phyloP scores from a whole-genome alignment of 2,329 filamentous ascomycete species.

The Lecanoromycetidae sp. region DNA sequence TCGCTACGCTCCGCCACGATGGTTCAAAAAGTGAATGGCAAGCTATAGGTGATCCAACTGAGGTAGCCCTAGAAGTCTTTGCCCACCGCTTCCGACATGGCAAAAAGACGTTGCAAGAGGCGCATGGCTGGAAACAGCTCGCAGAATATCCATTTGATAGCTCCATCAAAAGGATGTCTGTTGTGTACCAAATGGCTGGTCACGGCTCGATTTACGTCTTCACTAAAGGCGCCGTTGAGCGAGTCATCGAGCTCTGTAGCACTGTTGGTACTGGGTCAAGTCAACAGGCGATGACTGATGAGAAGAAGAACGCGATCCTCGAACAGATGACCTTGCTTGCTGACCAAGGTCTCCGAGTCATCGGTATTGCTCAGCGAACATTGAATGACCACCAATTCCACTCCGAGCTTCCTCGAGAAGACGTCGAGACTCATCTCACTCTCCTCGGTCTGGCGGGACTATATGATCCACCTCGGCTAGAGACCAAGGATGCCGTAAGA shows the following conservation, averaged over 20 bases:
- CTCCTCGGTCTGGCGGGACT: slow-evolving; percentile 76
- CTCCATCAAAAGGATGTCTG: slow-evolving; percentile 56
- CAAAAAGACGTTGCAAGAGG: slow-evolving; percentile 30
- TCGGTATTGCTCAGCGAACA: slow-evolving; percentile 49
- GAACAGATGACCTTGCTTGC: slow-evolving; percentile 58
- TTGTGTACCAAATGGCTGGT: slow-evolving; percentile 38
- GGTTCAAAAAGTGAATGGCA: slow-evolving; percentile 37
- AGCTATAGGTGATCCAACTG: slow-evolving; percentile 51
- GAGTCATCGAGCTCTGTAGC: slow-evolving; percentile 46
- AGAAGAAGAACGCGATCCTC: slow-evolving; percentile 38
- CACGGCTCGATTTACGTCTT: slow-evolving; percentile 34
- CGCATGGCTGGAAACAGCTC: slow-evolving; percentile 36
- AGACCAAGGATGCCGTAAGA: slow-evolving; percentile 60
- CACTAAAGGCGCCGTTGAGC: slow-evolving; percentile 52
- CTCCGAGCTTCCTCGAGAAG: slow-evolving; percentile 43
- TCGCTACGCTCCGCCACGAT: slow-evolving; percentile 39
- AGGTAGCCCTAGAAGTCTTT: slow-evolving; percentile 56
- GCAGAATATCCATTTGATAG: slow-evolving; percentile 44
- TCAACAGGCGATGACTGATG: slow-evolving; percentile 4
- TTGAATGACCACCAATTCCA: slow-evolving; percentile 30
- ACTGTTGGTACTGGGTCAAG: slow-evolving; percentile 28
- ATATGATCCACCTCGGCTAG: slow-evolving; percentile 72
- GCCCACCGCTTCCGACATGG: slow-evolving; percentile 46
- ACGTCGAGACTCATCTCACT: slow-evolving; percentile 55
- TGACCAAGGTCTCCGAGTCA: slow-evolving; percentile 54